Evolutionary conservation across 805 yeast genomes (phyloP), one percentile per base, ranked within the genome.

Genomic region (Barnettozyma sp.): DNA sequence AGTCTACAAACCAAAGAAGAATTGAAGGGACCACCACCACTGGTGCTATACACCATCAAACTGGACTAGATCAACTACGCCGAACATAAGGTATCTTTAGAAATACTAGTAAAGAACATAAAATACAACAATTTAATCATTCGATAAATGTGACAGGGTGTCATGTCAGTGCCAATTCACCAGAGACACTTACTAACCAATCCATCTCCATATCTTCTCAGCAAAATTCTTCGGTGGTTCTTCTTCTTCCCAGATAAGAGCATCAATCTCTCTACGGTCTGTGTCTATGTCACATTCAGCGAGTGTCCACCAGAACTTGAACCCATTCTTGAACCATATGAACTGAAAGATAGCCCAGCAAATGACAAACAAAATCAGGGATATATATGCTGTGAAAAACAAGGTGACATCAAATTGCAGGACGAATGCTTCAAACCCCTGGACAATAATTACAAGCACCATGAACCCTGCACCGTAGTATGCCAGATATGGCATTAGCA

Each of bases 331-430:
- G 16, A 25, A 25, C 27, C 27, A 25, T 18, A 13, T 7, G 14
- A 70, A 36, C 46, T 78, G 83, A 52, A 76, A 69, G 8, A 67
- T 68, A 6, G 69, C 40, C 78, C 78, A 84, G 8, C 71, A 47
- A 9, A 63, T 68, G 22, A 67, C 62, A 59, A 78, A 78, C 34
- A 80, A 58, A 39, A 82, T 67, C 14, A 80, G 63, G n/a, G 90
- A 82, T 35, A 84, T 62, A 52, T 84, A 84, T n/a, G 82, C 73
- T 18, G 84, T 74, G 55, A 82, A 73, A 63, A 84, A 84, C 27
- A 63, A 64, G 9, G 72, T 56, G 3, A 72, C 83, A 38, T 60
- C 65, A 50, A 37, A 37, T 13, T 33, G 8, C 4, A 5, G 26
- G 14, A 73, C 73, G 62, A 84, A 84, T 6, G 28, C 73, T 3